Evolutionary conservation across 345 rosid genomes (phyloP), one percentile per base, ranked within the genome.

Genomic region (Gossypium stocksii): DNA sequence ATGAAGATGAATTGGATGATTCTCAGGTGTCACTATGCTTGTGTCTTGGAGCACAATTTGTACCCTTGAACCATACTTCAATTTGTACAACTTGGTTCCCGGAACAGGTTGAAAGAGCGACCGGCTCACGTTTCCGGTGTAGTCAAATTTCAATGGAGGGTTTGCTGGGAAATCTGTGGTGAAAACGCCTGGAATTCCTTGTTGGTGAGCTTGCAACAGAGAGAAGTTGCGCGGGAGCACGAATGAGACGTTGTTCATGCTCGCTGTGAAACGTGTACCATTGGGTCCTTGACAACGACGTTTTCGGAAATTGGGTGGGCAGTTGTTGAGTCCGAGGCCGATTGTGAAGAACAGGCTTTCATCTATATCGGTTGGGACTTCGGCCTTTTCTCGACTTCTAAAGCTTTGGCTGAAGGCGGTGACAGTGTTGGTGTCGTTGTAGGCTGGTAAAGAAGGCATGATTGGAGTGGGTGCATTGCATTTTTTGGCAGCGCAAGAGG

Each of bases 1-100:
- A 7, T 95, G 99, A 9, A 95, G 84, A 78, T 94, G 98, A 74
- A 94, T 87, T 0, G 98, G 98, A 74, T 94, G 98, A 77, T 93
- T 93, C 72, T 95, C 98, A 2, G 93, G 83, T 0, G 96, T 90
- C 9, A 87, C 86, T 53, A 95, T 95, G 77, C 85, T 93, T 1
- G 98, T 93, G 49, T 78, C 98, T 53, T 95, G 99, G n/a, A 95
- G 22, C 44, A 95, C 99, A 51, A 95, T 10, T 74, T 95, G 97
- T 52, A 95, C 99, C 41, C 74, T 81, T 1, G 97, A 81, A n/a
- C 98, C 97, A 57, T 79, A 95, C 74, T 89, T 84, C 73, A 95
- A 77, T 43, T 80, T 88, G 77, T 95, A 93, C 44, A 90, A 49
- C 70, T 86, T 90, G 5, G 99, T 93, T 17, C 88, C 96, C 6